phyloP scores from a whole-genome alignment of 139 green algal species.

The Coelastrella sp. region DNA sequence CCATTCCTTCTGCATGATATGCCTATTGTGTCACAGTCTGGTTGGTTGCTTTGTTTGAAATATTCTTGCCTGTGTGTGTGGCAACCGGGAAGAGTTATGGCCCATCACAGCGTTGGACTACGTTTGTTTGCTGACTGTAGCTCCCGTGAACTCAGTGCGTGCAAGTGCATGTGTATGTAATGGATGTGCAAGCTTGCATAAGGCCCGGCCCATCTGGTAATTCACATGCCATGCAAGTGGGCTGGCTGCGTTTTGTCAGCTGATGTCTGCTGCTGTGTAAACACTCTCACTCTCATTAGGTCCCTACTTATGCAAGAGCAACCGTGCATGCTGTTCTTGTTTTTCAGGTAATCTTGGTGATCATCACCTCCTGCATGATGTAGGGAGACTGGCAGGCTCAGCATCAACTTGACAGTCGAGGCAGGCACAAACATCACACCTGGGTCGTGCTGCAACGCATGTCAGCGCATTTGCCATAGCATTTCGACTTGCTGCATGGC shows the following conservation, averaged over 20 bases:
- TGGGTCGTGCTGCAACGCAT: too few species aligned
- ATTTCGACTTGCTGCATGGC: too few species aligned
- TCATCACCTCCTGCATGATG: too few species aligned
- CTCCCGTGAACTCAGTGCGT: background rate
- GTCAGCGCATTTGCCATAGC: too few species aligned
- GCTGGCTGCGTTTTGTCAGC: background rate
- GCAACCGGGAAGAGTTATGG: background rate
- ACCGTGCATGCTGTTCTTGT: background rate
- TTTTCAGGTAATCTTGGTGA: too few species aligned
- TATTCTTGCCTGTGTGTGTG: background rate
- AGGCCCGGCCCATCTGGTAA: too few species aligned
- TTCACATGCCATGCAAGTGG: too few species aligned
- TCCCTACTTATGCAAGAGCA: background rate
- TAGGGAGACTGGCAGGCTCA: too few species aligned
- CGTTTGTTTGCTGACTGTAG: background rate
- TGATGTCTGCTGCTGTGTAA: background rate
- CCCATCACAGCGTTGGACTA: background rate
- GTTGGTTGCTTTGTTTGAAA: background rate
- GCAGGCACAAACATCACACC: too few species aligned
- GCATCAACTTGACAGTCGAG: too few species aligned
- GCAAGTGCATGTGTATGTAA: background rate
- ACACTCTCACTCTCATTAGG: background rate
- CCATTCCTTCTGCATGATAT: background rate
- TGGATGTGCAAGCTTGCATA: background rate
- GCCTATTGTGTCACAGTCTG: background rate